Conservation (phyloP, 495 filamentous ascomycete species). For the Xylaria telfairii region DNA sequence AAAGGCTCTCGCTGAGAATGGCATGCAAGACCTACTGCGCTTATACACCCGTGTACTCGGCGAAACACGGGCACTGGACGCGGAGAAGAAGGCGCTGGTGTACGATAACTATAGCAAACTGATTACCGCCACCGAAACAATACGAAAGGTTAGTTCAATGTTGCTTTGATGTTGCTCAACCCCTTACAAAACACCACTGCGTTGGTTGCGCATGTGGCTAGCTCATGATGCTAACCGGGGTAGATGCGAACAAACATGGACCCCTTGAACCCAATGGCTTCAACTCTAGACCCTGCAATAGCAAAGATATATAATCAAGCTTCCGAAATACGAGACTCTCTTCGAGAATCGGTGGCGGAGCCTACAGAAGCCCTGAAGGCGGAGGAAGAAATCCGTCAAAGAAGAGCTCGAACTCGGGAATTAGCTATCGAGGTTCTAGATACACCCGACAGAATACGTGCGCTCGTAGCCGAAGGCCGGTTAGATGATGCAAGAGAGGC, state of each 20-base stretch:
- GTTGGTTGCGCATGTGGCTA: not conserved
- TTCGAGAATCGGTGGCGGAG: constrained; percentile 52
- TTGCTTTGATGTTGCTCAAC: not conserved
- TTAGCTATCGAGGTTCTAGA: constrained; percentile 75
- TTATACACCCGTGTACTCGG: constrained; percentile 68
- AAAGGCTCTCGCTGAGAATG: constrained; percentile 66
- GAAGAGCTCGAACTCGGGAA: constrained; percentile 62
- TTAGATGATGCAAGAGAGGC: constrained; percentile 64
- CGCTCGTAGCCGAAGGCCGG: constrained; percentile 66
- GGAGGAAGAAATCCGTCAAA: constrained; percentile 39
- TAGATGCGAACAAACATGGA: constrained; percentile 78
- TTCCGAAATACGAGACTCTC: constrained; percentile 61
- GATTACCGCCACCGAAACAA: constrained; percentile 93
- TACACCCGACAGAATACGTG: constrained; percentile 65
- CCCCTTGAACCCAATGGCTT: constrained; percentile 70
- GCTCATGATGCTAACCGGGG: constrained; percentile 1
- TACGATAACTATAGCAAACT: constrained; percentile 99
- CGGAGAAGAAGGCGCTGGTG: constrained; percentile 93
- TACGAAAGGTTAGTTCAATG: constrained; percentile 64
- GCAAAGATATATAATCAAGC: constrained; percentile 82
- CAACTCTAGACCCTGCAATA: constrained; percentile 78
- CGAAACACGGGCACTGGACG: constrained; percentile 89
- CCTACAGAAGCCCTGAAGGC: constrained; percentile 40
- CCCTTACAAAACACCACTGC: not conserved
- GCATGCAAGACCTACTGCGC: constrained; percentile 67